phyloP scores from a whole-genome alignment of 768 basidiomycete species.

The Sporobolomyces phaffii region DNA sequence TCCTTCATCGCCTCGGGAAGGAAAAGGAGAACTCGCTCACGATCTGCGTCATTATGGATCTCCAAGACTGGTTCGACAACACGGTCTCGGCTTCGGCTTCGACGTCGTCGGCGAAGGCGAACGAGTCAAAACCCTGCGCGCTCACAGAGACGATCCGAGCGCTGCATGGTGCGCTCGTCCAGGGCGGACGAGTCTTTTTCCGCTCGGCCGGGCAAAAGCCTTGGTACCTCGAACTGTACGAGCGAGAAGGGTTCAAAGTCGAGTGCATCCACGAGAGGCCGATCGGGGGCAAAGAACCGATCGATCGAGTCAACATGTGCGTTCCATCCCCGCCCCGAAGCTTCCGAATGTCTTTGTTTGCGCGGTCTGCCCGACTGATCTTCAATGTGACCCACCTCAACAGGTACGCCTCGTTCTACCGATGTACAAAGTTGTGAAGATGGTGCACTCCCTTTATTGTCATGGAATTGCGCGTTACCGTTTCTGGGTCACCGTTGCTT shows the following conservation, averaged over 20 bases:
- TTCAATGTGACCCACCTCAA: not conserved
- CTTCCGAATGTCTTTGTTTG: not conserved
- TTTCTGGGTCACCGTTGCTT: too few species aligned
- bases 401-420: conserved; percentile 42
- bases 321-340: conserved; percentile 45
- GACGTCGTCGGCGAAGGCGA: not conserved
- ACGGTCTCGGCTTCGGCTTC: conserved; percentile 6
- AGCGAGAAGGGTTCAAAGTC: conserved; percentile 38
- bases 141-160: conserved; percentile 44
- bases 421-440: conserved; percentile 9
- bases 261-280: conserved; percentile 54
- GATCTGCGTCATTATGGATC: conserved; percentile 66
- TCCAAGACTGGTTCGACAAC: conserved; percentile 45
- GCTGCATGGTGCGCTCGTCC: conserved; percentile 53
- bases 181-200: conserved; percentile 62
- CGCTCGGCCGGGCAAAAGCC: conserved; percentile 48
- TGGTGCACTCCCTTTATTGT: not conserved
- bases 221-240: conserved; percentile 42
- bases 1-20: conserved; percentile 45
- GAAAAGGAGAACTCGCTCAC: conserved; percentile 53
- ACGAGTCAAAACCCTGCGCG: too few species aligned
- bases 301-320: conserved; percentile 68
- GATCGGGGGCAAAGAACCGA: conserved; percentile 51
- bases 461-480: too few species aligned
- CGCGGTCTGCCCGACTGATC: not conserved